Evolutionary conservation across 495 filamentous ascomycete genomes (phyloP).

Genomic region (Penicillium manginii): DNA sequence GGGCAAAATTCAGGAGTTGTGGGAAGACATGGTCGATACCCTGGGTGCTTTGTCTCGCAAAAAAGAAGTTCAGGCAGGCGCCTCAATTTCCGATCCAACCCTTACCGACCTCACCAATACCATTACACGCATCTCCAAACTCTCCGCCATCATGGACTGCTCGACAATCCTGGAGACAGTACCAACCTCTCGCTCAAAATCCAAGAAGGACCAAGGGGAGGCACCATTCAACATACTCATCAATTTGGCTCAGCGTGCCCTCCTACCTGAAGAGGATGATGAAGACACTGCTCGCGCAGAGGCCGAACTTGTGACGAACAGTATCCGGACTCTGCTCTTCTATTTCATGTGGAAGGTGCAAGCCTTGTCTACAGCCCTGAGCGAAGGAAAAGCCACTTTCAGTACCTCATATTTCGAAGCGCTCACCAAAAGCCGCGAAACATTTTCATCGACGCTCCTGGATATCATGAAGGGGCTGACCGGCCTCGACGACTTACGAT

Average conservation of each 20-base stretch:
- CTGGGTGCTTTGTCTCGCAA: constrained; percentile 69
- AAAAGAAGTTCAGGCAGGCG: constrained; percentile 64
- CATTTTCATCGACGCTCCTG: constrained; percentile 63
- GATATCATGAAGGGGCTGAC: constrained; percentile 61
- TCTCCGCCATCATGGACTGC: constrained; percentile 79
- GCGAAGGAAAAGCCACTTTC: constrained; percentile 49
- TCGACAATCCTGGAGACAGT: constrained; percentile 69
- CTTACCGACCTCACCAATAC: constrained; percentile 76
- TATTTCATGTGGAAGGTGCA: constrained; percentile 96
- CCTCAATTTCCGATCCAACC: constrained; percentile 60
- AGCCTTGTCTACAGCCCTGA: constrained; percentile 41
- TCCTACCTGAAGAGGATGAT: constrained; percentile 58
- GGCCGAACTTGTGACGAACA: constrained; percentile 71
- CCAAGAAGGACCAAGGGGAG: constrained; percentile 46
- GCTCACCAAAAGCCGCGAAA: constrained; percentile 47
- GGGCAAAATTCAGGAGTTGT: constrained; percentile 75
- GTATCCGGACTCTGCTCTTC: constrained; percentile 73
- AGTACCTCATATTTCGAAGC: constrained; percentile 53
- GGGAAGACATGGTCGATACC: constrained; percentile 78
- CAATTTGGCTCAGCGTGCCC: constrained; percentile 67
- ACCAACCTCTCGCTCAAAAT: constrained; percentile 48
- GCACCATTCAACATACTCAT: constrained; percentile 70
- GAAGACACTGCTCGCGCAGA: constrained; percentile 70
- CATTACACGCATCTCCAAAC: constrained; percentile 80
- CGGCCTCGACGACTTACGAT: constrained; percentile 72